Conservation (phyloP, 1,284 basidiomycete genomes). For the Ganoderma resinaceum region DNA sequence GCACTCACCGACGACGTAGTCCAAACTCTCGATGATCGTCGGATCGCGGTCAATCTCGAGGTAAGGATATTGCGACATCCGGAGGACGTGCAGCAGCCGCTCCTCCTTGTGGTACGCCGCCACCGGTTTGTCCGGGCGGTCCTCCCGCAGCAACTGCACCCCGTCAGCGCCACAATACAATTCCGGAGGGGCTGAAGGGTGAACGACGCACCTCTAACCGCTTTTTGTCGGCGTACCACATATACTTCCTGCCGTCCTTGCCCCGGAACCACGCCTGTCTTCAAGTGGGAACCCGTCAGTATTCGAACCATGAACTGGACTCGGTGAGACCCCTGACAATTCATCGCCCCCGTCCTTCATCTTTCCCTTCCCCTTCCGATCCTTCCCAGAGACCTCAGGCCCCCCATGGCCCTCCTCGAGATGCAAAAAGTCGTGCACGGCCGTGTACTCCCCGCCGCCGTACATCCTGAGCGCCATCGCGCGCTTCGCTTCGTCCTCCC, state of each 20-base stretch:
- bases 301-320: no score
- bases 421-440: slow-evolving; percentile 40
- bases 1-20: slow-evolving; percentile 46
- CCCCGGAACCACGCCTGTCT: slow-evolving; percentile 41
- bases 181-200: not conserved
- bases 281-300: not conserved
- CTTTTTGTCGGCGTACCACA: slow-evolving; percentile 39
- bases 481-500: slow-evolving; percentile 31
- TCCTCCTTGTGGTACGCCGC: slow-evolving; percentile 47
- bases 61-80: slow-evolving; percentile 46
- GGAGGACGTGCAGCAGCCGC: slow-evolving; percentile 44
- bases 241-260: slow-evolving; percentile 43
- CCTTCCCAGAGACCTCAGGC: not conserved
- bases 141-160: slow-evolving; percentile 40
- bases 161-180: not conserved
- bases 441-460: slow-evolving; percentile 37
- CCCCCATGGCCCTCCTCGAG: slow-evolving; percentile 18
- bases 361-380: slow-evolving; percentile 11
- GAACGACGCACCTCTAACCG: slow-evolving; percentile 38
- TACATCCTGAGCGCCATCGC: slow-evolving; percentile 40
- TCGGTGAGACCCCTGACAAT: not conserved
- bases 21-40: slow-evolving; percentile 43
- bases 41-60: slow-evolving; percentile 46
- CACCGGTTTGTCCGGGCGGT: slow-evolving; percentile 41
- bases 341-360: slow-evolving; percentile 19